These are phyloP conservation scores for Tephrocybe sp. DNA, from an alignment of 768 basidiomycete species.

Conservation along the genomic window DNA sequence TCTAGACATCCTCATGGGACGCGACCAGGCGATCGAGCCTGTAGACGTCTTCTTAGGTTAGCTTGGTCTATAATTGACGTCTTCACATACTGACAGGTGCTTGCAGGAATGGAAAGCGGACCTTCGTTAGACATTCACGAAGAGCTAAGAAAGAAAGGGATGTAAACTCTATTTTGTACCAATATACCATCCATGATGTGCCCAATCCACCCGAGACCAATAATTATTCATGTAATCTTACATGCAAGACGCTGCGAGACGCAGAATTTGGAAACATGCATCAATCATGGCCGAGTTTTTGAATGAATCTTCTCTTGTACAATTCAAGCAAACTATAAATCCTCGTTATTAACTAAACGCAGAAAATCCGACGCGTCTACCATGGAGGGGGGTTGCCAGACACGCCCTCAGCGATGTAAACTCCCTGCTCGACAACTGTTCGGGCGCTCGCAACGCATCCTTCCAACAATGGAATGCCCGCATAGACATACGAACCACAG, in stretches of 20 bases:
- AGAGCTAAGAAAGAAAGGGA: conserved; percentile 64
- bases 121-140: conserved; percentile 55
- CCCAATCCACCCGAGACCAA: neutral
- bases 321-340: no score
- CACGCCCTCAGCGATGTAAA: conserved; percentile 35
- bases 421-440: conserved; percentile 47
- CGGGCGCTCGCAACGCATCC: conserved; percentile 77
- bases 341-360: no score
- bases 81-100: conserved; percentile 2
- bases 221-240: no score
- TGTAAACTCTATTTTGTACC: conserved; percentile 33
- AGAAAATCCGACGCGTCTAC: no score
- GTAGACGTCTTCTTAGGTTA: conserved; percentile 78
- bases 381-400: conserved; percentile 15
- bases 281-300: no score
- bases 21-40: conserved; percentile 79
- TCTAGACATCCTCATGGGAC: conserved; percentile 91
- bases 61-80: conserved; percentile 18
- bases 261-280: no score
- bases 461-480: conserved; percentile 76
- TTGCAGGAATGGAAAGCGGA: conserved; percentile 51
- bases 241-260: no score
- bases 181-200: conserved; percentile 13
- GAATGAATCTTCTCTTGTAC: no score
- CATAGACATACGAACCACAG: conserved; percentile 68